A percentile compares a stretch with the other conserved stretches of the same genome.
Evolutionary conservation across 2,329 filamentous ascomycete genomes (phyloP).

Genomic region (Exophiala mesophila): DNA sequence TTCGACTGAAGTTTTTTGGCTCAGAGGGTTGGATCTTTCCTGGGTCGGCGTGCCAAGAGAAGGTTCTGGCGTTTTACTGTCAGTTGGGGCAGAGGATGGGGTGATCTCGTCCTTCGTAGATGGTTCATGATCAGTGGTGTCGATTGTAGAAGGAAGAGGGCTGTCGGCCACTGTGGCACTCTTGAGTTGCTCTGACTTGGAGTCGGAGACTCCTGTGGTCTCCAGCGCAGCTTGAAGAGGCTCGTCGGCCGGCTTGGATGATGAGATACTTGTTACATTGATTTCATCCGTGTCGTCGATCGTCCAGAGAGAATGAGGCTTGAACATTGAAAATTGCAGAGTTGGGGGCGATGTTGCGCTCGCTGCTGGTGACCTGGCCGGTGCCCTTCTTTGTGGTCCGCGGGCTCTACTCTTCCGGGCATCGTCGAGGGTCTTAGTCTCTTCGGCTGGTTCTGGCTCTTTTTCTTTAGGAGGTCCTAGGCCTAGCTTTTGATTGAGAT

Average conservation of each 20-base stretch:
- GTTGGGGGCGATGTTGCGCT: conserved; percentile 4
- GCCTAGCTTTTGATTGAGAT: conserved; percentile 83
- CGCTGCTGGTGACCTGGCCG: conserved; percentile 47
- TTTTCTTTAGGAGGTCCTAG: conserved; percentile 77
- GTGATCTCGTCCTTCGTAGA: not conserved
- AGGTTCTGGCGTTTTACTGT: conserved; percentile 34
- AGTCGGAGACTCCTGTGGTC: conserved; percentile 1
- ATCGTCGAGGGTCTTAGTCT: conserved; percentile 75
- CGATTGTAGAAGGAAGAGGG: conserved; percentile 9
- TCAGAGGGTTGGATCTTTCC: conserved; percentile 28
- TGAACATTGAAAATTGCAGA: conserved; percentile 18
- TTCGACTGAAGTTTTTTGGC: conserved; percentile 7
- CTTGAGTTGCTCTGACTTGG: conserved; percentile 71
- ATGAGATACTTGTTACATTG: conserved; percentile 10
- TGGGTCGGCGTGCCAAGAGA: conserved; percentile 33
- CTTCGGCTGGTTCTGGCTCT: conserved; percentile 52
- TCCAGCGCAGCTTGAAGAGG: conserved; percentile 5
- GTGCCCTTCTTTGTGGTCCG: conserved; percentile 74
- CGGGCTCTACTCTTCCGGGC: conserved; percentile 85
- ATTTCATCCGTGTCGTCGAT: conserved; percentile 24
- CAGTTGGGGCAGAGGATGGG: conserved; percentile 17
- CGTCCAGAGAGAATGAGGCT: conserved; percentile 22
- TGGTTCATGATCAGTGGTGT: conserved; percentile 14
- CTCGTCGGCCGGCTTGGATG: not conserved
- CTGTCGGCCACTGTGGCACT: conserved; percentile 47